These are phyloP conservation scores for Fraxinus cuspidata DNA, from an alignment of 257 asterid species.

Conservation along the genomic window DNA sequence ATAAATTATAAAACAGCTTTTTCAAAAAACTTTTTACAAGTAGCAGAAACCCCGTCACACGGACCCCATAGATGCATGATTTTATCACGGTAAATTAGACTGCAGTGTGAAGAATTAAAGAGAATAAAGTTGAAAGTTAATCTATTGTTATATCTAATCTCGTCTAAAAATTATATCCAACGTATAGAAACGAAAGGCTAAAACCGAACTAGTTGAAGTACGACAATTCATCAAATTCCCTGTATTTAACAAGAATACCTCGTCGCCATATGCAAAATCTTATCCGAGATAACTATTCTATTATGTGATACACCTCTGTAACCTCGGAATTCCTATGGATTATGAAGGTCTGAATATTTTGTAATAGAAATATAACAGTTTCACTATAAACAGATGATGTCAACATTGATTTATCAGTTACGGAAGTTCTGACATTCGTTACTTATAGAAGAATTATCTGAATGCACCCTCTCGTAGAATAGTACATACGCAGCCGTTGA, in stretches of 20 bases:
- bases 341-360: slow-evolving; percentile 25
- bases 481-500: slow-evolving; percentile 93
- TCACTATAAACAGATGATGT: slow-evolving; percentile 35
- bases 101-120: too few relatives aligned
- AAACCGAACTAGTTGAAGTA: background rate
- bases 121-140: too few relatives aligned
- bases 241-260: background rate
- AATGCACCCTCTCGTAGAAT: slow-evolving; percentile 78
- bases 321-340: slow-evolving; percentile 37
- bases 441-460: slow-evolving; percentile 54
- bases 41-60: too few relatives aligned
- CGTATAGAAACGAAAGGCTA: background rate
- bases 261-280: slow-evolving; percentile 8
- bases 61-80: too few relatives aligned
- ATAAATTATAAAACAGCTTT: too few relatives aligned
- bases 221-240: background rate
- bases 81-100: too few relatives aligned
- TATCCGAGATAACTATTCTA: slow-evolving; percentile 9
- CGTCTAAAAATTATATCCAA: too few relatives aligned
- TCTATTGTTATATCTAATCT: too few relatives aligned
- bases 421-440: slow-evolving; percentile 48
- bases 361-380: slow-evolving; percentile 22
- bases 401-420: slow-evolving; percentile 25
- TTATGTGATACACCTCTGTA: slow-evolving; percentile 25
- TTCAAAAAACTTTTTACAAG: too few relatives aligned